These are phyloP conservation scores for Alternaria triticina DNA, from an alignment of 2,329 filamentous ascomycete genomes.

Conservation along the genomic window DNA sequence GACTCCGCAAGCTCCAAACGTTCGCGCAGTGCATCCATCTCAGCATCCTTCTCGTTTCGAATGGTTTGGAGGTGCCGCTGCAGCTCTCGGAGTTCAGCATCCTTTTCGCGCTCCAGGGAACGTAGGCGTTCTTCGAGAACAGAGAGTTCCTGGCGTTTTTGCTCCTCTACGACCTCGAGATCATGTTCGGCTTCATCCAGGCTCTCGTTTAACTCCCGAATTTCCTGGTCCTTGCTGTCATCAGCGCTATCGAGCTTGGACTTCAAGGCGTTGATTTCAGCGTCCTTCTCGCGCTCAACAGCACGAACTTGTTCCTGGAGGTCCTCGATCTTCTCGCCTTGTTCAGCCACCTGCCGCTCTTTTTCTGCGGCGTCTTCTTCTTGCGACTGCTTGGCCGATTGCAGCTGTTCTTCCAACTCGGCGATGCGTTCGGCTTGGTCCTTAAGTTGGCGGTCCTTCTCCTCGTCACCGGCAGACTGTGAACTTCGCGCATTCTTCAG, in stretches of 20 bases:
- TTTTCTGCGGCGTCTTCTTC: constrained; percentile 33
- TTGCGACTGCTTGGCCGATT: constrained; percentile 30
- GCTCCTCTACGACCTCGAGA: constrained; percentile 30
- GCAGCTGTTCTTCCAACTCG: constrained; percentile 36
- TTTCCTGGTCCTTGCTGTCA: constrained; percentile 51
- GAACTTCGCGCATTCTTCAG: constrained; percentile 39
- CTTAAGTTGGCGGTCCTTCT: constrained; percentile 38
- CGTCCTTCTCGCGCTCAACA: constrained; percentile 45
- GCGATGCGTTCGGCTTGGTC: constrained; percentile 40
- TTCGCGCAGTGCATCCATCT: constrained; percentile 50
- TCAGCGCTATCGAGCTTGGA: constrained; percentile 50
- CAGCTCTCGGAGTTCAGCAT: constrained; percentile 45
- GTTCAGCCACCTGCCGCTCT: constrained; percentile 39
- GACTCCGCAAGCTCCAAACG: constrained; percentile 50
- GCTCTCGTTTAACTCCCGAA: constrained; percentile 57
- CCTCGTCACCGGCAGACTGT: constrained; percentile 35
- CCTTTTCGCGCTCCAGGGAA: constrained; percentile 44
- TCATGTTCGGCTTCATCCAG: constrained; percentile 46
- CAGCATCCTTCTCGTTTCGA: constrained; percentile 46
- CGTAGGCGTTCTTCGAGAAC: constrained; percentile 41
- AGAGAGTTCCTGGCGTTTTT: constrained; percentile 40
- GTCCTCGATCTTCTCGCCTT: constrained; percentile 42
- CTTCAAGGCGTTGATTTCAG: constrained; percentile 52
- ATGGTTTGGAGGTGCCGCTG: constrained; percentile 42
- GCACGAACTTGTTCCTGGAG: constrained; percentile 39